Base-by-base conservation (phyloP, 164 flowering plant species). In the Magnolia kwangsiensis region DNA sequence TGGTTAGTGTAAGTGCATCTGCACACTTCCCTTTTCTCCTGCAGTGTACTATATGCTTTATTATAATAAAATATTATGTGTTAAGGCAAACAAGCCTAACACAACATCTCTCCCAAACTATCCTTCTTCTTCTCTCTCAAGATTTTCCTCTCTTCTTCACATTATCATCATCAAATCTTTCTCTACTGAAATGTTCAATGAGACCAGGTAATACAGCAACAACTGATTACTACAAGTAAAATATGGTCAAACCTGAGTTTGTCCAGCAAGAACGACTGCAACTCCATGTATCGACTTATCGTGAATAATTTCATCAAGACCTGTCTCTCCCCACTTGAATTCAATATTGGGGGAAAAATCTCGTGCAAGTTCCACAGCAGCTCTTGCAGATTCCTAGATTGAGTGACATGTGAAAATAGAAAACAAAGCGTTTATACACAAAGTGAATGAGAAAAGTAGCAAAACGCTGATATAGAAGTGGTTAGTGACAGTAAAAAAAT, bases 201-300 rank as follows among this genome's bases (percentile, higher is more conserved):
- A 72, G 37, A 72, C 19, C 11, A 51, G n/a, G 49, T 3, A 72
- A 31, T 37, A 27, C 45, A 2, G 27, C 23, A 6, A 21, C 19
- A 18, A 51, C 7, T 37, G 49, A 61, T 59, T 13, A 75, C 77
- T 51, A 50, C 20, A 50, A 50, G 31, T 29, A 10, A 23, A 19
- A 64, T 24, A 31, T 66, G 61, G 23, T 10, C 24, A 69, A 73
- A 86, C 98, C 95, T 90, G 97, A 82, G 75, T 68, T 77, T 95
- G 98, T 8, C 88, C 98, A 76, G 98, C 97, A 72, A 95, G 88
- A 78, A 91, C 98, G 11, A 95, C 93, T 55, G 89, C 89, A 74
- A 93, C 98, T 23, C 86, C 98, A 74, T 78, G 79, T 37, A 95
- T 87, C 0, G 89, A 86, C 75, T 45, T 49, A 80, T 95, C 98